Conservation (phyloP, 331 rosid species). For the Malus hybrid region DNA sequence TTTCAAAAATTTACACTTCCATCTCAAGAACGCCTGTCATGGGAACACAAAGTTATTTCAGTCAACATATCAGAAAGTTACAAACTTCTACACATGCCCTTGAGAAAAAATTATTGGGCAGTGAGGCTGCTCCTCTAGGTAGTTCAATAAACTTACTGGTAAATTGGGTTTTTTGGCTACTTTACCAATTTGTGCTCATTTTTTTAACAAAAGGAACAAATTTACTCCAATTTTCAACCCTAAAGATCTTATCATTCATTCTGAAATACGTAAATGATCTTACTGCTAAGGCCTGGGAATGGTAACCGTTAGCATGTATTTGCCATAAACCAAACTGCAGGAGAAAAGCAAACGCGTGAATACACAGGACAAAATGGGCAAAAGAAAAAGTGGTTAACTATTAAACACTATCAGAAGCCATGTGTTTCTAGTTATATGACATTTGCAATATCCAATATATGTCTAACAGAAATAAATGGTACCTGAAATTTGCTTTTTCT, state of each 20-base stretch:
- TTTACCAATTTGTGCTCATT: constrained; percentile 18
- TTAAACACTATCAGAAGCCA: not conserved
- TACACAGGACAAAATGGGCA: not conserved
- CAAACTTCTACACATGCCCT: not conserved
- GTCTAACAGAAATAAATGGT: not conserved
- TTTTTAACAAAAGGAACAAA: constrained; percentile 24
- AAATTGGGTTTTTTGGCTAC: not conserved
- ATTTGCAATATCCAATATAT: not conserved
- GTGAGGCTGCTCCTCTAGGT: not conserved
- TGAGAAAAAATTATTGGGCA: not conserved
- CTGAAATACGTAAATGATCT: constrained; percentile 32
- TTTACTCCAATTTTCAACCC: constrained; percentile 29
- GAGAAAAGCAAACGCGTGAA: not conserved
- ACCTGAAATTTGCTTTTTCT: not conserved
- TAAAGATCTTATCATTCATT: constrained; percentile 11
- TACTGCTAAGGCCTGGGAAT: constrained; percentile 19
- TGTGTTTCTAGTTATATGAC: no score
- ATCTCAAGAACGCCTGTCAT: not conserved
- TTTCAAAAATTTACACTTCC: not conserved
- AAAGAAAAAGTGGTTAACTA: not conserved
- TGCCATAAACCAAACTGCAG: constrained; percentile 12
- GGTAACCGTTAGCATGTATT: constrained; percentile 15
- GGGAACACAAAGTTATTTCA: not conserved
- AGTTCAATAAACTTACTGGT: constrained; percentile 5
- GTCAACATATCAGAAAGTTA: not conserved